Percentiles rank a stretch among this genome's conserved stretches.
These are phyloP conservation scores for Ceratobasidium papillatum DNA, from an alignment of 1,284 basidiomycete genomes.

Conservation along the genomic window DNA sequence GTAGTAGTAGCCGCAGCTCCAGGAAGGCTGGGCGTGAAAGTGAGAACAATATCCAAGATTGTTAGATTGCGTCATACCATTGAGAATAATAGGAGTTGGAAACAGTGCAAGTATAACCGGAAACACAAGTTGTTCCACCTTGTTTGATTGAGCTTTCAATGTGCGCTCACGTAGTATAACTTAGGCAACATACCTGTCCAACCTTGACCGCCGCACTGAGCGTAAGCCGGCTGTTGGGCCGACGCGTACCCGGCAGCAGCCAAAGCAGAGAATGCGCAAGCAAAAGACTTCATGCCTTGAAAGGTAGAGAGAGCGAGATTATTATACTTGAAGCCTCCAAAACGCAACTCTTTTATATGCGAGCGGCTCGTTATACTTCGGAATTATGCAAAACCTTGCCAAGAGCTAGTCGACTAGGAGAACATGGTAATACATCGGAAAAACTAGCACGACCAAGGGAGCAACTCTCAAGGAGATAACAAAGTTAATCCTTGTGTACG, in stretches of 20 bases:
- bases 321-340: neutral
- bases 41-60: neutral
- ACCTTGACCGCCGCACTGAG: conserved; percentile 34
- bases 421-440: neutral
- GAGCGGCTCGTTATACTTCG: neutral
- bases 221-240: conserved; percentile 20
- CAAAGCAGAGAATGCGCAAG: conserved; percentile 6
- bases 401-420: neutral
- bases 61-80: conserved; percentile 4
- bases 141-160: neutral
- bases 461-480: neutral
- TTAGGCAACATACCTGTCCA: conserved; percentile 12
- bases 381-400: conserved; percentile 1
- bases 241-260: conserved; percentile 25
- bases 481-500: neutral
- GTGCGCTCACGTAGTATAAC: neutral
- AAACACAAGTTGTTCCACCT: conserved; percentile 41
- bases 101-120: conserved; percentile 43
- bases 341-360: conserved; percentile 2
- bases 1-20: neutral
- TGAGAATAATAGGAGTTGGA: conserved; percentile 43
- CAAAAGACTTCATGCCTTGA: neutral
- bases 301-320: neutral
- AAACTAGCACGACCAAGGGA: neutral
- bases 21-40: neutral